Base-by-base conservation (phyloP, 2,329 filamentous ascomycete species). In the Epichloe sp. region DNA sequence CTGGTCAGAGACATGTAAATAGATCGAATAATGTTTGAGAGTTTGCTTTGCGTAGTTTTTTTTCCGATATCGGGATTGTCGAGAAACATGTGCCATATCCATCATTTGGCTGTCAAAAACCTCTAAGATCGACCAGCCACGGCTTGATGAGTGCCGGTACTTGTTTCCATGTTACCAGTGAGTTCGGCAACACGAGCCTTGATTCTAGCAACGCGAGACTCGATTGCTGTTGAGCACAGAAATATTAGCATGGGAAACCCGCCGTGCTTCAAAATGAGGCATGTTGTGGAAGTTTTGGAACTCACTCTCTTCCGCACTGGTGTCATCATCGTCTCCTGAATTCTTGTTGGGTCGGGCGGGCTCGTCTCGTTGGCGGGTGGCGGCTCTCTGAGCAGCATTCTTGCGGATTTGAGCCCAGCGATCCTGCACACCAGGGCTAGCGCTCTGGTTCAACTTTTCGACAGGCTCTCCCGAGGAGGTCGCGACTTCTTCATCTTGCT, bases 391-490 rank as follows among this genome's bases (percentile, higher is more conserved):
- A 3, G 89, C 89, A 11, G 93, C 93, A 61, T 96, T 96, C 75
- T 90, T 91, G 57, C 90, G 82, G 58, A 97, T 96, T 68, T 95
- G 88, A 1, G 91, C 91, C 93, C 93, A 98, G 50, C 91, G 83
- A 63, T 96, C 90, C 56, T 85, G 67, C 2, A 69, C 66, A 38
- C 66, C 62, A 19, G 65, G 63, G 46, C 65, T 50, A 23, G 65
- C 63, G 49, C 55, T 65, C 48, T 59, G 63, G 53, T 55, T 66
- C 55, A 62, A 65, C 56, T 64, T 62, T 47, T 68, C 66, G 47
- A 65, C 60, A 15, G 53, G 62, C 47, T 51, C 62, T 45, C n/a
- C 17, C 26, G 42, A 19, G 12, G 26, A 11, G 60, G 50, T 17
- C 59, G 58, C 44, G 60, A 54, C n/a, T 41, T 50, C 8, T 31